Evolutionary conservation across 1,139 yeast species (phyloP), one percentile per base, ranked within the genome.

Genomic region (Pichia inconspicua): DNA sequence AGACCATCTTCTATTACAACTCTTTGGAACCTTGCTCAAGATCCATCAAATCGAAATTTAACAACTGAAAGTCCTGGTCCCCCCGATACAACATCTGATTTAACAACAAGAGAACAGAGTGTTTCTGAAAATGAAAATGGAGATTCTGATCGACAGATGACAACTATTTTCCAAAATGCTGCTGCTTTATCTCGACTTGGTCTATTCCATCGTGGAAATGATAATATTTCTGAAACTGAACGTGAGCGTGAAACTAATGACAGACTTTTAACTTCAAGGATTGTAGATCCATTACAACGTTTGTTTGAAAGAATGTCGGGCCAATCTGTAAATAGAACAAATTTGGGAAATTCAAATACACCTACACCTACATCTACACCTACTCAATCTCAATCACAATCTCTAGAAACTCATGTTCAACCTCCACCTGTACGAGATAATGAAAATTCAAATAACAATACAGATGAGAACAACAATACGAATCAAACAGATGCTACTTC

Each of bases 301-400:
- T 53, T 59, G 0, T 43, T 59, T 32, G 61, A 55, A 10, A 48
- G 53, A 47, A 31, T 49, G 12, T 44, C 47, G 14, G 42, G 48
- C 11, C 47, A 46, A 22, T 38, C 31, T 32, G 6, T 40, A 22
- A 40, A 14, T 10, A 25, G 35, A 11, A 17, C 17, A 12, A 32
- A 17, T 12, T 10, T 30, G 11, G 34, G n/a, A 8, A 8, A 5
- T 27, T 27, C 30, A 8, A 11, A 27, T 6, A 27, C 11, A 27
- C 30, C 30, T 27, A 8, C 30, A 27, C 22, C 22, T 22, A 22
- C 22, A 22, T 22, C 22, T 27, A 27, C 11, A 27, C 30, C 30
- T 27, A 8, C 30, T 9, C 30, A 27, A 27, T 11, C 30, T 1
- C 30, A 8, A 10, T 10, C 30, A 10, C 30, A 27, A 27, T 10